Evolutionary conservation across 805 yeast species (phyloP), one percentile per base, ranked within the genome.

Genomic region (Ogataea paraovalis): DNA sequence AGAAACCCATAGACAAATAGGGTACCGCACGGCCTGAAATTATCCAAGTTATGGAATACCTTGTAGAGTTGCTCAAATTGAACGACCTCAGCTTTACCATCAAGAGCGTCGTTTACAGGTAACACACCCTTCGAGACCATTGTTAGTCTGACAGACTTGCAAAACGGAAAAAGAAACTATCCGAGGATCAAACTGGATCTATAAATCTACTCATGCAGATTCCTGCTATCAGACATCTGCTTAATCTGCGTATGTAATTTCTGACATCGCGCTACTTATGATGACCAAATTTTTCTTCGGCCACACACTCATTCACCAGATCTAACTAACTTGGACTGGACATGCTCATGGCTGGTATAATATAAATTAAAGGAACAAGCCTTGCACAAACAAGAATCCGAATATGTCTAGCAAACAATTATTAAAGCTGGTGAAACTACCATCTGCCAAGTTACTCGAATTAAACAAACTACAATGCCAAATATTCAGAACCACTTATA

Each of bases 401-500:
- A 18, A 36, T 34, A 39, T 28, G 49, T 52, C 45, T 21, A 52
- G 53, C 5, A 56, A 57, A 44, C 46, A 47, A 30, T 33, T 53
- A 3, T 30, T 50, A 25, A 53, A 53, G 13, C 45, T 52, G 33
- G 46, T 42, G 20, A 53, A 56, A 4, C 79, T 81, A 19, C 50
- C 71, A 1, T 58, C 62, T 51, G 68, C 65, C 44, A 76, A 87
- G 61, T 69, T 86, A 16, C 68, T 73, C 41, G 76, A 79, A 61
- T 74, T 82, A 23, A 75, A 80, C 48, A 75, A 83, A 60, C 64
- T 83, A 23, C 79, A 83, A 49, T 80, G 88, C 28, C 72, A 76
- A 50, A 76, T 87, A 33, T 87, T 87, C 60, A 83, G 84, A 50
- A 81, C 82, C 34, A 76, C 80, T 22, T 87, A 78, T 69, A 87